Percentiles rank a stretch among this genome's conserved stretches.
phyloP scores from a whole-genome alignment of 2,329 filamentous ascomycete species.

The Colletotrichum graminicola region DNA sequence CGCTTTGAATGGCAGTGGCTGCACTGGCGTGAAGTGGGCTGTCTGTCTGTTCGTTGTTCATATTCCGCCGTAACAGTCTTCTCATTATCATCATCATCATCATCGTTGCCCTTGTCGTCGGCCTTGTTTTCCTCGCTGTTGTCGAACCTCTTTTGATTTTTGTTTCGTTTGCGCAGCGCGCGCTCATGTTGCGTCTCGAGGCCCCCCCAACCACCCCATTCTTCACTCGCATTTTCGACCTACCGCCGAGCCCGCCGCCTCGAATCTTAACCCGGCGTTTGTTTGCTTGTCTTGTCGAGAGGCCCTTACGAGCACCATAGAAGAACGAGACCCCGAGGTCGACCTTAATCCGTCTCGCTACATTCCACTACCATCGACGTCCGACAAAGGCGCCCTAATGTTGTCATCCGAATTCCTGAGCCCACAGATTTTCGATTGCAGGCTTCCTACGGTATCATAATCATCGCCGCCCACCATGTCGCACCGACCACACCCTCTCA shows the following conservation, averaged over 20 bases:
- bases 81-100: slow-evolving; percentile 28
- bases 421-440: slow-evolving; percentile 44
- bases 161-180: slow-evolving; percentile 37
- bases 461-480: slow-evolving; percentile 60
- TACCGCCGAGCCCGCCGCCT: slow-evolving; percentile 20
- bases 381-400: slow-evolving; percentile 45
- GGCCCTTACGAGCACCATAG: slow-evolving; percentile 15
- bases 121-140: neutral
- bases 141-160: slow-evolving; percentile 14
- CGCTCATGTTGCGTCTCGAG: slow-evolving; percentile 20
- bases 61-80: slow-evolving; percentile 25
- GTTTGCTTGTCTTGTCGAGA: neutral
- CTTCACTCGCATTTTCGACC: slow-evolving; percentile 18
- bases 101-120: neutral
- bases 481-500: slow-evolving; percentile 68
- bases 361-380: slow-evolving; percentile 29
- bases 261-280: slow-evolving; percentile 19
- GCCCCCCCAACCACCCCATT: slow-evolving; percentile 17
- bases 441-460: slow-evolving; percentile 44
- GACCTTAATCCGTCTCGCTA: slow-evolving; percentile 25
- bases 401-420: slow-evolving; percentile 46
- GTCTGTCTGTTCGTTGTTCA: slow-evolving; percentile 20
- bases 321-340: slow-evolving; percentile 22
- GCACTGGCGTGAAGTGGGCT: slow-evolving; percentile 24
- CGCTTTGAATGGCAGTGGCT: slow-evolving; percentile 34